Evolutionary conservation across 2,329 filamentous ascomycete species (phyloP).

Genomic region (Xylariaceae sp.): DNA sequence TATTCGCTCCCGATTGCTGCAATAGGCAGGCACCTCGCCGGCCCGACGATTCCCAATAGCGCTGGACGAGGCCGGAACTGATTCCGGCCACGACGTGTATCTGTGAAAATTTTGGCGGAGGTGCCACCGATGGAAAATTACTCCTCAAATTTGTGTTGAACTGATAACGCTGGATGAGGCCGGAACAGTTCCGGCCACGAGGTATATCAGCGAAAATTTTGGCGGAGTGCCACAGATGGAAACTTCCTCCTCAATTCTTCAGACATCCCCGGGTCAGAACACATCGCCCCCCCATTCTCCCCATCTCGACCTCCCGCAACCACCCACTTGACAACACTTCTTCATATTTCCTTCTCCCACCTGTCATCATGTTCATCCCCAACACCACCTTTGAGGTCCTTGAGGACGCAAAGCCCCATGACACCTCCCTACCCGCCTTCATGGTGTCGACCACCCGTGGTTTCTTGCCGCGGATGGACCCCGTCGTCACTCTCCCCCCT

Average conservation of each 20-base stretch:
- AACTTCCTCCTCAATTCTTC: background rate
- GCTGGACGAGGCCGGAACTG: conserved; percentile 29
- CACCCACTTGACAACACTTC: background rate
- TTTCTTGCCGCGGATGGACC: conserved; percentile 65
- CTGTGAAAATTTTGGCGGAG: conserved; percentile 21
- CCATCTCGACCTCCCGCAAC: background rate
- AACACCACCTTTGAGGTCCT: conserved; percentile 53
- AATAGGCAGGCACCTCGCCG: conserved; percentile 3
- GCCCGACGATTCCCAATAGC: conserved; percentile 18
- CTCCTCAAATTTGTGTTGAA: background rate
- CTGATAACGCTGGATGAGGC: conserved; percentile 23
- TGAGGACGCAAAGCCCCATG: conserved; percentile 55
- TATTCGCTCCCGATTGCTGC: conserved; percentile 8
- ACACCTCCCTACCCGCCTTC: conserved; percentile 64
- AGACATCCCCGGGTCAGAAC: background rate
- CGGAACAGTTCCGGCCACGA: conserved; percentile 35
- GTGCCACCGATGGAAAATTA: conserved; percentile 3
- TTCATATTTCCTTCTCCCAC: background rate
- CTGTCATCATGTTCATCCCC: conserved; percentile 25
- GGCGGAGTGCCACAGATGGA: conserved; percentile 12
- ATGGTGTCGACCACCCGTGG: conserved; percentile 72
- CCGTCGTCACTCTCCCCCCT: conserved; percentile 58
- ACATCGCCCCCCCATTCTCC: background rate
- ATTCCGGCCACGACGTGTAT: conserved; percentile 35
- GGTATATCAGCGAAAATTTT: conserved; percentile 26